Evolutionary conservation across 257 asterid species (phyloP), one percentile per base, ranked within the genome.

Genomic region (Solanum boliviense): DNA sequence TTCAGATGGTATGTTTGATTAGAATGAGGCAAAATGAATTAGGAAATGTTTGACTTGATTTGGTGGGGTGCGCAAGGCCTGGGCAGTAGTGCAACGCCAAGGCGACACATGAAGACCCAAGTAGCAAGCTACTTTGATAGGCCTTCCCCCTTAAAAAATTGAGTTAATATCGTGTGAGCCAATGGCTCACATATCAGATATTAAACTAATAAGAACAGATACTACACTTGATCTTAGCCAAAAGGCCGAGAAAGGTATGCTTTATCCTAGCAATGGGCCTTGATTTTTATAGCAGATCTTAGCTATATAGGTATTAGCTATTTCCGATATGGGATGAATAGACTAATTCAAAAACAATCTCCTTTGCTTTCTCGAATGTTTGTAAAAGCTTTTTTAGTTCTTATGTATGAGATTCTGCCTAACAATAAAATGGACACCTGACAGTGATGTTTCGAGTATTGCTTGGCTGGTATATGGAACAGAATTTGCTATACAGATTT

Each of bases 191-290:
- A 68, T 89, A 90, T 90, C 91, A 91, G 86, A 87, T 89, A 89
- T 91, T 91, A 91, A 91, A 91, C 83, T 91, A 78, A 91, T 89
- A 91, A 91, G 89, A 91, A 89, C 91, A 91, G 88, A 89, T 91
- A 82, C 88, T 91, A 91, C 90, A 91, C 90, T 91, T 91, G 92
- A 87, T 88, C 90, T 91, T 88, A 91, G 88, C 89, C 87, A 86
- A 89, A 89, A 91, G 91, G 88, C 89, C 91, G 88, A 88, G 90
- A 91, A 91, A 89, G 88, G 90, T 88, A 91, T 87, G 90, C 34
- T 1, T 52, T 2, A 2, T 15, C 1, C 1, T 0, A 8, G 1
- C 1, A 2, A 48, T 5, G 60, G 21, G 70, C 15, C 15, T 62
- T 62, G 29, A 9, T 4, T 4, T 65, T 65, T 65, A 65, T 65